Percentiles rank a stretch among this genome's conserved stretches.
phyloP scores from a whole-genome alignment of 78 protist species.

The Emiliania huxleyi region DNA sequence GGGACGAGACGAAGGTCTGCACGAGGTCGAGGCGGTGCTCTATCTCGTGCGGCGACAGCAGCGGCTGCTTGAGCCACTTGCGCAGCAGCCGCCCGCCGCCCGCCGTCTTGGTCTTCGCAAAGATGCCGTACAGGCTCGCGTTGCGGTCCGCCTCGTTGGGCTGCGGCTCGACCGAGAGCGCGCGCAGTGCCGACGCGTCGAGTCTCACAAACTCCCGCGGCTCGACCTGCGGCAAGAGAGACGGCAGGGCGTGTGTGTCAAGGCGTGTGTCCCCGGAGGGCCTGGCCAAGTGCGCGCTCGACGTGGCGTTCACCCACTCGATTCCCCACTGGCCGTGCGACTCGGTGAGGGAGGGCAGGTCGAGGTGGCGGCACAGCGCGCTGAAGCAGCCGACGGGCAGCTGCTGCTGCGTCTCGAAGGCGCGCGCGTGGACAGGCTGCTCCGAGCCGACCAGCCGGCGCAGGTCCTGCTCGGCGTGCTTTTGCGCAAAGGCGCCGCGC shows the following conservation, averaged over 20 bases:
- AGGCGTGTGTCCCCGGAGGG: too few relatives aligned
- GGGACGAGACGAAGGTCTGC: constrained; percentile 51
- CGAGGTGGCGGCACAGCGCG: constrained; percentile 63
- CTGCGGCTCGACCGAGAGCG: constrained; percentile 55
- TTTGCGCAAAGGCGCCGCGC: background rate
- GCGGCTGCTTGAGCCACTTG: constrained; percentile 76
- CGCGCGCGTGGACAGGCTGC: constrained; percentile 29
- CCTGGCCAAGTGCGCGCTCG: too few relatives aligned
- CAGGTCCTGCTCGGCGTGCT: constrained; percentile 53
- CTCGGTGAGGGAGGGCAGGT: constrained; percentile 48
- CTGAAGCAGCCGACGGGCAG: constrained; percentile 59
- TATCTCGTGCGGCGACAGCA: constrained; percentile 57
- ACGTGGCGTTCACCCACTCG: too few relatives aligned
- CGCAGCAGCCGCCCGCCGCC: constrained; percentile 76
- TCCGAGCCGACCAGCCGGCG: constrained; percentile 15
- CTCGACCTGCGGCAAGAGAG: too few relatives aligned
- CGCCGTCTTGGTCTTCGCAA: constrained; percentile 82
- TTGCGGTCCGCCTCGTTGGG: background rate
- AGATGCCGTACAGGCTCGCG: constrained; percentile 62
- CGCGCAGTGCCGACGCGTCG: constrained; percentile 28
- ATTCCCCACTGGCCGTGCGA: constrained; percentile 54
- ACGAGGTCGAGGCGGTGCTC: constrained; percentile 67
- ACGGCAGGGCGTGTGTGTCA: too few relatives aligned
- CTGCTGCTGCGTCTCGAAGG: background rate
- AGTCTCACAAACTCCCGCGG: background rate